These are phyloP conservation scores for Microcera coccophila DNA, from an alignment of 2,329 filamentous ascomycete genomes.

Conservation along the genomic window DNA sequence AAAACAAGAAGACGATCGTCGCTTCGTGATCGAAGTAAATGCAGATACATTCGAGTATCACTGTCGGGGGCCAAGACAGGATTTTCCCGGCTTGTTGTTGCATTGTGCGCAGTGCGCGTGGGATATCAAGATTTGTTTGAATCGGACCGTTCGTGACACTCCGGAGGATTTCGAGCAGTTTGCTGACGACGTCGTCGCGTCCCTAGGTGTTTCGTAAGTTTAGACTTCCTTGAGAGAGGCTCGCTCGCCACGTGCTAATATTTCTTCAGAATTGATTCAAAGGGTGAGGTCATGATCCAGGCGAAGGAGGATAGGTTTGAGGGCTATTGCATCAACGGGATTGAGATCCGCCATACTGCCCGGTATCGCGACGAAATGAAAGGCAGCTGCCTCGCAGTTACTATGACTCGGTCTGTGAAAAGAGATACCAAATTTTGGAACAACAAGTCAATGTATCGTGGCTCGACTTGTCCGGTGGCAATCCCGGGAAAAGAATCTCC, in stretches of 20 bases:
- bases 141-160: slow-evolving; percentile 10
- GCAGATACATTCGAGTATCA: slow-evolving; percentile 21
- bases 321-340: slow-evolving; percentile 13
- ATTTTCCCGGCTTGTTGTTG: slow-evolving; percentile 23
- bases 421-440: not conserved
- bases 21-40: slow-evolving; percentile 27
- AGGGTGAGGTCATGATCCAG: slow-evolving; percentile 17
- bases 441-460: slow-evolving; percentile 4
- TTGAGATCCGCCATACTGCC: slow-evolving; percentile 20
- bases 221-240: not conserved
- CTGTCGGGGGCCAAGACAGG: slow-evolving; percentile 16
- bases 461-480: slow-evolving; percentile 8
- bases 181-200: slow-evolving; percentile 18
- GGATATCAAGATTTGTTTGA: slow-evolving; percentile 29
- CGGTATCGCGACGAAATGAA: slow-evolving; percentile 15
- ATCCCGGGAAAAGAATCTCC: slow-evolving; percentile 7
- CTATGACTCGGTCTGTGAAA: slow-evolving; percentile 20
- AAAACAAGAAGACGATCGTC: not conserved
- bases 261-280: slow-evolving; percentile 9
- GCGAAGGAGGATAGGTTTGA: slow-evolving; percentile 4
- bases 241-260: slow-evolving; percentile 2
- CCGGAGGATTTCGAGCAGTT: slow-evolving; percentile 17
- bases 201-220: slow-evolving; percentile 26
- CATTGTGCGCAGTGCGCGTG: slow-evolving; percentile 31
- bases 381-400: slow-evolving; percentile 21